These are phyloP conservation scores for Annulohypoxylon truncatum DNA, from an alignment of 2,329 filamentous ascomycete genomes.

Conservation along the genomic window DNA sequence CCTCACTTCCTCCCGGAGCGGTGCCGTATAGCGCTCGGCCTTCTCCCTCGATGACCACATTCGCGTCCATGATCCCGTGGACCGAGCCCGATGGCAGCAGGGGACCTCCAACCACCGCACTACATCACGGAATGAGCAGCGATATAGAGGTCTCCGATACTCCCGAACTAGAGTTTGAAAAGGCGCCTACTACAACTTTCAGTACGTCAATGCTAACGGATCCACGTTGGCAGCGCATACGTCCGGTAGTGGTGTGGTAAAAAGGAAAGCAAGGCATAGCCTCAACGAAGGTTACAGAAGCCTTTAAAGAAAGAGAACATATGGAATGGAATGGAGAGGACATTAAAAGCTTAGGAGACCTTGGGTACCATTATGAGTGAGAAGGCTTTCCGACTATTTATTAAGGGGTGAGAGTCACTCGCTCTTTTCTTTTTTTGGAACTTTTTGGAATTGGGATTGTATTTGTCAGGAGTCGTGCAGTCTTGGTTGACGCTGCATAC, in stretches of 20 bases:
- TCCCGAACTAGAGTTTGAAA: slow-evolving; percentile 28
- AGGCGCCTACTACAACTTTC: slow-evolving; percentile 8
- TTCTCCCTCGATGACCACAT: slow-evolving; percentile 42
- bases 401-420: slow-evolving; percentile 4
- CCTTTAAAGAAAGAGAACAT: neutral
- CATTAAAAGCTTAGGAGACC: neutral
- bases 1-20: slow-evolving; percentile 38
- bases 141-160: neutral
- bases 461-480: slow-evolving; percentile 6
- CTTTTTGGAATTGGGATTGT: slow-evolving; percentile 28
- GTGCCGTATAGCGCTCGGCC: slow-evolving; percentile 44
- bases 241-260: slow-evolving; percentile 34
- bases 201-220: slow-evolving; percentile 28
- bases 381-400: slow-evolving; percentile 27
- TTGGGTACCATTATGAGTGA: slow-evolving; percentile 3
- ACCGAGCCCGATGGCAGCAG: slow-evolving; percentile 33
- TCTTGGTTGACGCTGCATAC: slow-evolving; percentile 5
- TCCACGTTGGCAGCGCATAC: slow-evolving; percentile 33
- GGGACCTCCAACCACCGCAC: slow-evolving; percentile 33
- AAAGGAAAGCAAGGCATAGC: neutral
- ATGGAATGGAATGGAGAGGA: neutral
- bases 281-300: neutral
- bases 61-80: slow-evolving; percentile 44
- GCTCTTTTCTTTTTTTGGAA: slow-evolving; percentile 32
- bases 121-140: slow-evolving; percentile 26